phyloP scores from a whole-genome alignment of 768 basidiomycete genomes.

The Coprinellus aureogranulatus region DNA sequence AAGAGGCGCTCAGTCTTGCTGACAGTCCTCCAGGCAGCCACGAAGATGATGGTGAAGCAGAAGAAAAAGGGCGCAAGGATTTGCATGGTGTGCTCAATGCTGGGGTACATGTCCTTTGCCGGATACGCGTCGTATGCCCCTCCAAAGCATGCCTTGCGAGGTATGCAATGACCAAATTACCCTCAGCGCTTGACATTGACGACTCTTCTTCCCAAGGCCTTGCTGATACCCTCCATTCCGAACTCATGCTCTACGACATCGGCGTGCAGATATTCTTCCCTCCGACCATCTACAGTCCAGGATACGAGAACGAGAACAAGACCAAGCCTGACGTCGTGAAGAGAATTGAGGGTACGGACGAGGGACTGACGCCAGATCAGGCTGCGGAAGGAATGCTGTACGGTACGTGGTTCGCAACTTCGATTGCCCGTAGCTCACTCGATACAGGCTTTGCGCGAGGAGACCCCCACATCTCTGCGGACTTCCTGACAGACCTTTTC shows the following conservation, averaged over 20 bases:
- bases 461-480: slow-evolving; percentile 71
- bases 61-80: slow-evolving; percentile 64
- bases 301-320: slow-evolving; percentile 72
- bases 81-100: slow-evolving; percentile 69
- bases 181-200: slow-evolving; percentile 2
- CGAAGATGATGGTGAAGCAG: slow-evolving; percentile 61
- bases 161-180: slow-evolving; percentile 34
- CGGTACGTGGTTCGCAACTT: slow-evolving; percentile 38
- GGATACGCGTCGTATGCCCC: slow-evolving; percentile 83
- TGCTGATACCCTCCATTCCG: slow-evolving; percentile 78
- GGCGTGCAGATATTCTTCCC: slow-evolving; percentile 82
- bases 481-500: slow-evolving; percentile 67
- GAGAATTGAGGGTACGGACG: slow-evolving; percentile 73
- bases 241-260: slow-evolving; percentile 75
- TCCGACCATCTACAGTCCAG: slow-evolving; percentile 74
- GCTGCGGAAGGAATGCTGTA: slow-evolving; percentile 59
- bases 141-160: slow-evolving; percentile 82
- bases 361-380: slow-evolving; percentile 57
- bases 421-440: not conserved
- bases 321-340: slow-evolving; percentile 73
- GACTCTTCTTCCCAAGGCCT: slow-evolving; percentile 49
- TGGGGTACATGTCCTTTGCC: slow-evolving; percentile 72
- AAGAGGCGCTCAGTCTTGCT: not conserved
- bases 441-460: slow-evolving; percentile 62
- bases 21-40: slow-evolving; percentile 51